Base-by-base conservation (phyloP, 208 protist genomes). In the Crithidia expoeki region DNA sequence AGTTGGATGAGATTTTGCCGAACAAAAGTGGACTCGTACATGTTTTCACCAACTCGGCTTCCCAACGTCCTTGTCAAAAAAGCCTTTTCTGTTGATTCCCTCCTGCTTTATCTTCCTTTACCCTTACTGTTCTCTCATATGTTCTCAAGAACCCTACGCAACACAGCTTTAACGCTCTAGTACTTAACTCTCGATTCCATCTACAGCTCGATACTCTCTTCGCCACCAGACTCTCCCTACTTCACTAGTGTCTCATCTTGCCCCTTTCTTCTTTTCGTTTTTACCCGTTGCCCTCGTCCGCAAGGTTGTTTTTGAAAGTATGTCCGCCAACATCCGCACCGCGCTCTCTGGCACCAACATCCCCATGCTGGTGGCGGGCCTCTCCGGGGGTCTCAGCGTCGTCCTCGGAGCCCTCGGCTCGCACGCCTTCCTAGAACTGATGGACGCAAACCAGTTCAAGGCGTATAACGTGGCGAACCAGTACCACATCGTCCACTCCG, bases 401-500 rank as follows among this genome's bases (percentile, higher is more conserved):
- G 44, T 62, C 27, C 57, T 86, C 12, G 80, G 84, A 12, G 84
- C 81, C 11, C 61, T 86, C 52, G 84, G 84, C 75, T 79, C 77
- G 11, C 81, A 86, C 75, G 74, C 74, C 27, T 86, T 89, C 58
- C 63, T 81, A 12, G 57, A 71, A 23, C 6, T 62, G n/a, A 89
- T 86, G 84, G 73, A 83, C 59, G 58, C 63, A 21, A 62, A 74
- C 38, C 71, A 86, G 74, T 68, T 81, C 36, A 80, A 80, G 71
- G 64, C 64, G 16, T 89, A 83, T 67, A 68, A 72, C 65, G 53
- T 76, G 10, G 84, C 78, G 36, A 85, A 85, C 73, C 83, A 87
- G 73, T 89, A 89, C 52, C 83, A 94, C 78, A 68, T 94, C 47
- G 53, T 92, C 19, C 85, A 94, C 77, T 83, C 85, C 32, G 62